Conservation (phyloP, 306 rosid genomes). For the Elaeagnus macrophylla region DNA sequence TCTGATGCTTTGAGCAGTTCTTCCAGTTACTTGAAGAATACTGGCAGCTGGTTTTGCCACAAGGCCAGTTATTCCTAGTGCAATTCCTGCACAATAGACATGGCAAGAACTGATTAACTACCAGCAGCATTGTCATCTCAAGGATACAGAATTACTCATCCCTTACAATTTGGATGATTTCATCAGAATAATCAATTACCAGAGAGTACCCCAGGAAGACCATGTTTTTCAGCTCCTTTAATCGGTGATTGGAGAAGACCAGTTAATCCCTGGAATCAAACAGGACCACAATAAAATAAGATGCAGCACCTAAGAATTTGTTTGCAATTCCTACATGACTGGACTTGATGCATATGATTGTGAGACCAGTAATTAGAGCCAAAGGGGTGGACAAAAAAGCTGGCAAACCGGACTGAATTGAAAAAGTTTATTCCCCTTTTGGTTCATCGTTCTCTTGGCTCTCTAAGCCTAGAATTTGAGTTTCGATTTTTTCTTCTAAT, state of each 20-base stretch:
- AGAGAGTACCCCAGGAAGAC: conserved; percentile 92
- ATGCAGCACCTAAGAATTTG: conserved; percentile 1
- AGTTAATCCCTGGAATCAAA: conserved; percentile 70
- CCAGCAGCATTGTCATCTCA: conserved; percentile 7
- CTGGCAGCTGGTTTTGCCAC: conserved; percentile 95
- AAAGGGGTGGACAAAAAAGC: too few relatives aligned
- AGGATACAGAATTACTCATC: not conserved
- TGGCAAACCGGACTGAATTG: too few relatives aligned
- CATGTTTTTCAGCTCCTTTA: conserved; percentile 94
- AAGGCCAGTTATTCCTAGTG: conserved; percentile 82
- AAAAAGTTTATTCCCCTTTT: too few relatives aligned
- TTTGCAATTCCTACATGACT: not conserved
- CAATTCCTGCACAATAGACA: conserved; percentile 53
- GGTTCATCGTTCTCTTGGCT: too few relatives aligned
- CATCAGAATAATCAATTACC: conserved; percentile 34
- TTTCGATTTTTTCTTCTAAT: too few relatives aligned
- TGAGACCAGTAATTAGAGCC: too few relatives aligned
- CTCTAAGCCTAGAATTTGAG: too few relatives aligned
- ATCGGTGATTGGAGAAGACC: conserved; percentile 95
- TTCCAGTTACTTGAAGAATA: conserved; percentile 91
- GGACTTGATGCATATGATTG: too few relatives aligned
- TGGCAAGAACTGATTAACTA: conserved; percentile 9
- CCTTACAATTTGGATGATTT: too few relatives aligned
- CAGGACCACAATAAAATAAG: conserved; percentile 5
- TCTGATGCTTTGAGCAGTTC: conserved; percentile 85